These are phyloP conservation scores for Colletotrichum plurivorum DNA, from an alignment of 2,329 filamentous ascomycete species.

Conservation along the genomic window DNA sequence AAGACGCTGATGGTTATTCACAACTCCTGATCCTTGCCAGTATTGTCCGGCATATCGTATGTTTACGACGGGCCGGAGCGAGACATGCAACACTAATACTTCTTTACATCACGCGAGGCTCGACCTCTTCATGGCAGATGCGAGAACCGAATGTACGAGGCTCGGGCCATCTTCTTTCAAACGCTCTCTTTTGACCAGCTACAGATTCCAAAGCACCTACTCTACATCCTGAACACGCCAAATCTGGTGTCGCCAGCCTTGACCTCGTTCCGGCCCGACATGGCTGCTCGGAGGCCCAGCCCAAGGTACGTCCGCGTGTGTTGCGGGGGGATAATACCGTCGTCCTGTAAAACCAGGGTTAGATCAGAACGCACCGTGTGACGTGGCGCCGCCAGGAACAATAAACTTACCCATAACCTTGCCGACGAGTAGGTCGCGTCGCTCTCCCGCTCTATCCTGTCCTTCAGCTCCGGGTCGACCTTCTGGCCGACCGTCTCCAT, in stretches of 20 bases:
- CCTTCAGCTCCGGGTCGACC: constrained; percentile 84
- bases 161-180: background rate
- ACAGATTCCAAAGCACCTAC: background rate
- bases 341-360: constrained; percentile 64
- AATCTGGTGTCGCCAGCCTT: constrained; percentile 77
- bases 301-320: constrained; percentile 82
- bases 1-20: too few relatives aligned
- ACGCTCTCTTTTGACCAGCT: background rate
- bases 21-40: too few relatives aligned
- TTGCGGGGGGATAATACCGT: constrained; percentile 84
- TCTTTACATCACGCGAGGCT: background rate
- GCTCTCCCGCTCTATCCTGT: constrained; percentile 90
- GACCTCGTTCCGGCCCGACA: constrained; percentile 76
- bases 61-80: background rate
- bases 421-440: constrained; percentile 91
- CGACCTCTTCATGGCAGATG: background rate
- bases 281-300: constrained; percentile 78
- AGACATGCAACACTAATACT: background rate
- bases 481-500: constrained; percentile 95
- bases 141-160: background rate
- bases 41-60: background rate
- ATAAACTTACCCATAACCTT: constrained; percentile 80
- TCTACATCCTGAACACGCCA: constrained; percentile 87
- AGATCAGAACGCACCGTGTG: constrained; percentile 27
- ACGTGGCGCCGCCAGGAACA: constrained; percentile 18